Base-by-base conservation (phyloP, 2,329 filamentous ascomycete genomes). In the Sporothrix dimorphospora region DNA sequence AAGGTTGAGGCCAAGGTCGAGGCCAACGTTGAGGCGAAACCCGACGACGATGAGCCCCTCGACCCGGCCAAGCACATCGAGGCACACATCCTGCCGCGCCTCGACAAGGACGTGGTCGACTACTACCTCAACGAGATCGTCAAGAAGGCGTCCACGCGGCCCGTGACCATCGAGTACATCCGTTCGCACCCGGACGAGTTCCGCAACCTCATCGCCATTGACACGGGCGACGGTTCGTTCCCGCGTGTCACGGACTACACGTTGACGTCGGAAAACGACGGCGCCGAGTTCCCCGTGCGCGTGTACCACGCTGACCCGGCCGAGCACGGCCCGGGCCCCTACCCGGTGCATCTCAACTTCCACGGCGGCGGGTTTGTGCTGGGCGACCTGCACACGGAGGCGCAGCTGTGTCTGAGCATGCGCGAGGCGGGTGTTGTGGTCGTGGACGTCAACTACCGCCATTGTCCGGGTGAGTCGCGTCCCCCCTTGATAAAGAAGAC, bases 381-480 rank as follows among this genome's bases (percentile, higher is more conserved):
- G 0, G 81, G 81, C 0, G 77, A 80, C 66, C 68, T 83, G 68
- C 72, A 71, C 1, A 75, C 76, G 16, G 80, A 83, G 59, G 78
- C 78, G 19, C 75, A 77, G 16, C 69, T 82, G 3, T 83, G 81
- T 69, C 73, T 81, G 57, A 79, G 75, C 69, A 80, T 83, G 80
- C 77, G 79, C 0, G 79, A 81, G 14, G 80, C 80, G 1, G 80
- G 80, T 0, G 75, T 83, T 1, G 80, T 78, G 0, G 79, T 83
- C 1, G 75, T 83, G 4, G 81, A 83, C 61, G 81, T 82, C 34
- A 79, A 81, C 69, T 83, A 83, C 73, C 80, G 81, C 1, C 81
- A 80, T 51, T 82, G 81, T 61, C 81, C 81, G 2, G 80, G 80
- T 81, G 71, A 71, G 76, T 69, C 30, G 3, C 30, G 3, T 6